Conservation (phyloP, 345 rosid genomes). For the Melaleuca quinquenervia region DNA sequence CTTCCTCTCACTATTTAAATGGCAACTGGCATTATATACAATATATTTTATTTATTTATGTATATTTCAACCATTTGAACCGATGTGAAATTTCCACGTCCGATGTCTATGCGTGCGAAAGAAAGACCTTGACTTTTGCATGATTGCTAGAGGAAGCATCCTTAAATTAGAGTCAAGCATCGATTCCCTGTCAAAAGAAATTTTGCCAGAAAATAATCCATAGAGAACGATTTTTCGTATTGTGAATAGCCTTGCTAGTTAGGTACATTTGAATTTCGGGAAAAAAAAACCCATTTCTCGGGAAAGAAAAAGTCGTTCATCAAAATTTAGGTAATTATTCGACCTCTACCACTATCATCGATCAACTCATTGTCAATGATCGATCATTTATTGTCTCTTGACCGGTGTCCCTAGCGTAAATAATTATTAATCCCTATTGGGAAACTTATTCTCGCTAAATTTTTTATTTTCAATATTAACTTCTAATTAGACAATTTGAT, state of each 20-base stretch:
- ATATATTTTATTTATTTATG: no score
- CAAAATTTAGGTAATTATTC: accelerated
- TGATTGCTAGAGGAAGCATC: accelerated
- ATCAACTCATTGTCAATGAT: accelerated
- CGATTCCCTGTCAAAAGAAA: not conserved
- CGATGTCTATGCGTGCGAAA: not conserved
- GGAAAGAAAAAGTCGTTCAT: not conserved
- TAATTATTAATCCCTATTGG: no score
- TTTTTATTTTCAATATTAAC: not conserved
- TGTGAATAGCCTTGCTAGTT: accelerated
- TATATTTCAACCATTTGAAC: no score
- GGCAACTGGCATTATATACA: not conserved
- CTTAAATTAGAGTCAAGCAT: accelerated
- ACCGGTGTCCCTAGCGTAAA: accelerated
- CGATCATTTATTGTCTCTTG: accelerated
- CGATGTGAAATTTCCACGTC: not conserved
- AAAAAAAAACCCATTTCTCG: not conserved
- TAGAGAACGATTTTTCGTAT: not conserved
- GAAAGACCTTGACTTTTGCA: not conserved
- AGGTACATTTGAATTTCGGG: not conserved
- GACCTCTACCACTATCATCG: accelerated
- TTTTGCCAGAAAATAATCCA: not conserved
- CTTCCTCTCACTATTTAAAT: not conserved
- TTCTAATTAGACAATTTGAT: not conserved
- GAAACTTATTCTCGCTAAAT: not conserved